Evolutionary conservation across 2,329 filamentous ascomycete genomes (phyloP), one percentile per base, ranked within the genome.

Genomic region (Talaromyces sp.): DNA sequence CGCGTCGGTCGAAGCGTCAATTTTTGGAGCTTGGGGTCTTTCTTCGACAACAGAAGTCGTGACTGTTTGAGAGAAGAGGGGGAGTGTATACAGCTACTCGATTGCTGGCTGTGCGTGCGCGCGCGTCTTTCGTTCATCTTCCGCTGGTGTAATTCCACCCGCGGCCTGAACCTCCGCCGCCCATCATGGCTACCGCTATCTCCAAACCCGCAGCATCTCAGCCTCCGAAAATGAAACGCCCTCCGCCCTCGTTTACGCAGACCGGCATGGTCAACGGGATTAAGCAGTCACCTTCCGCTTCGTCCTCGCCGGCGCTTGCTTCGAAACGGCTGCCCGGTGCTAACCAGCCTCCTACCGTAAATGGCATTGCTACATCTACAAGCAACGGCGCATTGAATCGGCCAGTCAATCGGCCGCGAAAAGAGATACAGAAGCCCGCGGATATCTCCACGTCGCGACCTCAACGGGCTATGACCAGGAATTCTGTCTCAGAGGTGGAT

Each of bases 221-320:
- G 68, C 73, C 79, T 64, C 72, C 75, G 67, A 92, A 91, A 77
- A 83, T 85, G 67, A 92, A 91, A 77, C 87, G 88, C 39, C 87
- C 86, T 65, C 80, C 84, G 59, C 86, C 86, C 40, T 82, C 87
- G 54, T 83, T 86, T 50, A 84, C 89, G 63, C 87, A 89, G 73
- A 84, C 86, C 57, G 76, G 77, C 63, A 16, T 42, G 5, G 69
- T 76, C 64, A 90, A 89, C 75, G 86, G 86, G 37, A 77, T 80
- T 64, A 79, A 80, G 66, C 63, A 59, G 50, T 76, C 84, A 25
- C 82, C 84, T 1, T 82, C 84, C 64, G 83, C 86, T 3, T 88
- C 86, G 1, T 82, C 86, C n/a, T 83, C 83, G 3, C 81, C 82
- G 42, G 78, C 79, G 31, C 75, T 77, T 60, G 68, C 67, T 76